A percentile compares a stretch with the other conserved stretches of the same genome.
These are phyloP conservation scores for Coelastrella sp. DNA, from an alignment of 139 green algal species.

Conservation along the genomic window DNA sequence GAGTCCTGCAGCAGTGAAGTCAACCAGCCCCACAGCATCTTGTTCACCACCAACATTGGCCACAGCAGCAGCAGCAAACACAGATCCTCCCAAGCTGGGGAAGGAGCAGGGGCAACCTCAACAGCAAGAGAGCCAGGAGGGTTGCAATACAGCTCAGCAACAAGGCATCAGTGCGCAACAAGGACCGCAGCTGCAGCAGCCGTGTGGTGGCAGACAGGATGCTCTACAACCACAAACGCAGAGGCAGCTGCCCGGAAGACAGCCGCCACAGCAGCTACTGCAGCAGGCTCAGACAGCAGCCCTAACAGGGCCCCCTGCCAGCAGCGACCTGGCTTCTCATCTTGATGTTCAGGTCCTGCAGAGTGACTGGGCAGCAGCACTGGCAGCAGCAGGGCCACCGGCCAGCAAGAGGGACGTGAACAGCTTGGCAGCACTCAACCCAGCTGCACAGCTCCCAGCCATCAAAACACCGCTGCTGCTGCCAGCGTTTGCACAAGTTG, in stretches of 20 bases:
- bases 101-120: neutral
- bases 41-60: too few relatives aligned
- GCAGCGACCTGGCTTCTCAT: neutral
- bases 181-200: neutral
- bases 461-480: constrained; percentile 20
- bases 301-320: neutral
- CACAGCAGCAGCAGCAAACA: neutral
- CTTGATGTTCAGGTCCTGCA: constrained; percentile 15
- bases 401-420: constrained; percentile 59
- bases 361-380: constrained; percentile 68
- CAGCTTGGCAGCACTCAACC: constrained; percentile 39
- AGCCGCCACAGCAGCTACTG: neutral
- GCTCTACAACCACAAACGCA: neutral
- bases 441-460: constrained; percentile 16
- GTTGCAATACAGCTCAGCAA: constrained; percentile 18
- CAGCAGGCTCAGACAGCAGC: neutral
- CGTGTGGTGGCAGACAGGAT: neutral
- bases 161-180: neutral
- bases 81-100: neutral
- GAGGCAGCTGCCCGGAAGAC: neutral
- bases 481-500: constrained; percentile 4
- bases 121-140: neutral
- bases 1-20: neutral
- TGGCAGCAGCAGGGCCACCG: constrained; percentile 62
- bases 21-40: too few relatives aligned